Evolutionary conservation across 768 basidiomycete genomes (phyloP), one percentile per base, ranked within the genome.

Genomic region (Lactarius psammicola): DNA sequence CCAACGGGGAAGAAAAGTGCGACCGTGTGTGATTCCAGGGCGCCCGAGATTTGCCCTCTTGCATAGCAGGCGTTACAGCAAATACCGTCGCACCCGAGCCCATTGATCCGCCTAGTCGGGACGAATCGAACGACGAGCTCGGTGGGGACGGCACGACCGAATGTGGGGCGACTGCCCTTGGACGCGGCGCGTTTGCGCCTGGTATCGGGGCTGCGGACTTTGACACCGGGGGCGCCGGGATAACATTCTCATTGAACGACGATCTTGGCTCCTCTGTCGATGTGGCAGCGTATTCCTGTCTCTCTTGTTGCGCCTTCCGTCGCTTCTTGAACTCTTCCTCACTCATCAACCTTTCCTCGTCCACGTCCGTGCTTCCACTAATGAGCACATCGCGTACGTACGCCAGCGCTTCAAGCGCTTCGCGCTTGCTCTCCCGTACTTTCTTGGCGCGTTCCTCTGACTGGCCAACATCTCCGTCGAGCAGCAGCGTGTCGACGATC

Each of bases 361-460:
- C 91, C 53, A 93, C 73, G 30, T 81, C 78, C 33, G 75, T 75
- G 11, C 79, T 75, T 62, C 80, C 79, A 40, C 85, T 84, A 66
- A 83, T 80, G 46, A 94, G 77, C 18, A 92, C 80, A 69, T 93
- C 92, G 68, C 89, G 81, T 63, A 92, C 87, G 75, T 93, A 90
- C 13, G 88, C 80, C 44, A 94, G 77, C 13, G 87, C 86, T 71
- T 92, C 89, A 57, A 94, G 73, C 0, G 92, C 89, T 73, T 92
- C 89, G 26, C 76, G 76, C 64, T 77, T 81, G 67, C 74, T 74
- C 42, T 78, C 77, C 70, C 80, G 82, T 65, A 83, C 79, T 49
- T 74, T 77, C 63, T 77, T 75, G 68, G 77, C 77, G 30, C 75
- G 72, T 51, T 82, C 80, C 61, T 77, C 71, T 15, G 78, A 77